Base-by-base conservation (phyloP, 2,329 filamentous ascomycete genomes). In the Beauveria sp. region DNA sequence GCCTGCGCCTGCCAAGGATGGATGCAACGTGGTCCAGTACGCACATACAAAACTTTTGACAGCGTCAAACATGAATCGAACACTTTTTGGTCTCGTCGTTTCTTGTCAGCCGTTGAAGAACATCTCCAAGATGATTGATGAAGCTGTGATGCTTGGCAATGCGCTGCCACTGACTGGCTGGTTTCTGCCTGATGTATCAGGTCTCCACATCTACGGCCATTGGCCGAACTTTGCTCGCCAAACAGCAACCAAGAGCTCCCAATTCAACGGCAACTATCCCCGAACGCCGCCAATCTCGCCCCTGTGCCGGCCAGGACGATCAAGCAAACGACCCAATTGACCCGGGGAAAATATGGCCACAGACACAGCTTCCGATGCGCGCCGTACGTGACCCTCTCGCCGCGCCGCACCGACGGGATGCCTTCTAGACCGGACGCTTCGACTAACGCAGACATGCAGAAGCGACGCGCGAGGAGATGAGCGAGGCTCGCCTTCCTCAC, bases 391-490 rank as follows among this genome's bases (percentile, higher is more conserved):
- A 12, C 22, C 10, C 38, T 28, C 20, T 42, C 22, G 16, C n/a
- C 14, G 28, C 28, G 16, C 10, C 12, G n/a, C 30, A 4, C 26
- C n/a, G 53, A n/a, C 26, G 67, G 69, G 63, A 70, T 66, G 50
- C 59, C 49, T 52, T 14, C 24, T 61, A 30, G n/a, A 45, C 38
- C 3, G n/a, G 34, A 50, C 40, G 6, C 22, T 12, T 12, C 5
- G 50, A 54, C 58, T 63, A 26, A 61, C n/a, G 16, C n/a, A 16
- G 16, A 43, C 16, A 9, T 60, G 58, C 72, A 91, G 87, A 83
- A 75, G 91, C 91, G 68, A 91, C 90, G 66, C 86, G 91, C 77
- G 88, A 96, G 81, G 90, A 95, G 77, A 98, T 98, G 93, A 88
- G 90, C 72, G 91, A 91, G 71, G 93, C 93, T 68, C 88, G 86